Percentiles rank a stretch among this genome's conserved stretches.
Conservation (phyloP, 257 asterid genomes). For the Avicennia marina region DNA sequence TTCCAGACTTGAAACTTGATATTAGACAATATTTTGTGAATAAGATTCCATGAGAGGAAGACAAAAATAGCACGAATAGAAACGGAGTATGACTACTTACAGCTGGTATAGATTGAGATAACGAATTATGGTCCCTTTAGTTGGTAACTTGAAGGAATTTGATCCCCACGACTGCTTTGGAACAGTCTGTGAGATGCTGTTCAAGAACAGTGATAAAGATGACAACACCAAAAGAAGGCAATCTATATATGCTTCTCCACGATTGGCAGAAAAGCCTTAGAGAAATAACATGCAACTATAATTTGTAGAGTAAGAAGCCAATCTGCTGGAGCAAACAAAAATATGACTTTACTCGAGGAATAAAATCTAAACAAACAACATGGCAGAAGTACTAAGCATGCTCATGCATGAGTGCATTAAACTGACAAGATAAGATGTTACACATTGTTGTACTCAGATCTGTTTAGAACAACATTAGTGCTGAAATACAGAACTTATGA, state of each 20-base stretch:
- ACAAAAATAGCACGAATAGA: neutral
- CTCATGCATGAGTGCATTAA: neutral
- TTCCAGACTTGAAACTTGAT: constrained; percentile 42
- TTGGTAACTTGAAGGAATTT: constrained; percentile 27
- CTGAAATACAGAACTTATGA: neutral
- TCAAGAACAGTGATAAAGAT: constrained; percentile 3
- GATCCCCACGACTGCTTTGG: constrained; percentile 33
- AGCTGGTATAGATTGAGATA: constrained; percentile 42
- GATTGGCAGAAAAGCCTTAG: neutral
- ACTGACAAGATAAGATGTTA: neutral
- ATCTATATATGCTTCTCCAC: neutral
- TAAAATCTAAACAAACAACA: neutral
- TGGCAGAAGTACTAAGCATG: neutral
- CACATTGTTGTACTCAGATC: neutral
- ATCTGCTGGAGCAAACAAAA: neutral
- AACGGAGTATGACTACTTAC: constrained; percentile 40
- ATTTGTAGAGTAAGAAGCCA: neutral
- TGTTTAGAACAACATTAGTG: neutral
- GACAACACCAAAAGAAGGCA: neutral
- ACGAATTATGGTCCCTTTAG: constrained; percentile 34
- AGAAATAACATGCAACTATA: neutral
- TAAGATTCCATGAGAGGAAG: constrained; percentile 7
- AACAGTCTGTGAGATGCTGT: constrained; percentile 46
- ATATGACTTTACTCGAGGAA: neutral
- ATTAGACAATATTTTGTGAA: constrained; percentile 19